phyloP scores from a whole-genome alignment of 2,329 filamentous ascomycete species.

The Fusarium brachygibbosum region DNA sequence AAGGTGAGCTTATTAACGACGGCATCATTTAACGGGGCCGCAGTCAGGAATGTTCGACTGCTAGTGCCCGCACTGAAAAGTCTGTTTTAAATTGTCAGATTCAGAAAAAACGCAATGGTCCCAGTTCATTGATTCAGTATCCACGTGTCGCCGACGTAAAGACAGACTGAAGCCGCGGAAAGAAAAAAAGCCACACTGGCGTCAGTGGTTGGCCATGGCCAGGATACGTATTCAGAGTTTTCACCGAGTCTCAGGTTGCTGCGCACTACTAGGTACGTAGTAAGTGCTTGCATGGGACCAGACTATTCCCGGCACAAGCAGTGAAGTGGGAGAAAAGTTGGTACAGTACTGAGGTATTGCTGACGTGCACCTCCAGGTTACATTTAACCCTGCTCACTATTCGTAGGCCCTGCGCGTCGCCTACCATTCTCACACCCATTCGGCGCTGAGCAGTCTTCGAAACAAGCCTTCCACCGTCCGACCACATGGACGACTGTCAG shows the following conservation, averaged over 20 bases:
- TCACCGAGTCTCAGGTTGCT: constrained; percentile 32
- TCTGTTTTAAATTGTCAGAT: constrained; percentile 25
- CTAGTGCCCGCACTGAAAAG: constrained; percentile 38
- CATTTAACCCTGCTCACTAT: constrained; percentile 15
- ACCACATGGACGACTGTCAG: constrained; percentile 59
- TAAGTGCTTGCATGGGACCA: constrained; percentile 43
- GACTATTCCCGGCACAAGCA: constrained; percentile 20
- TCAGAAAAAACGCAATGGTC: constrained; percentile 24
- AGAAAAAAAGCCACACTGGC: constrained; percentile 33
- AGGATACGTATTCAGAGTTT: constrained; percentile 32
- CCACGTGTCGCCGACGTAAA: constrained; percentile 36
- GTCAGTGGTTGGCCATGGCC: constrained; percentile 25
- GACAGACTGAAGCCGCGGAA: constrained; percentile 6
- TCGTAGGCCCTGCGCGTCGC: constrained; percentile 14
- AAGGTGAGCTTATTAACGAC: constrained; percentile 25
- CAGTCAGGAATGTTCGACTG: constrained; percentile 24
- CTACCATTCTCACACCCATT: constrained; percentile 34
- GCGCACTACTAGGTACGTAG: constrained; percentile 4
- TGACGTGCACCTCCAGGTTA: constrained; percentile 27
- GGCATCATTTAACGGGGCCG: constrained; percentile 15
- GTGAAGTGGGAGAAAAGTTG: constrained; percentile 14
- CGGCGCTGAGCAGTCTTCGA: constrained; percentile 32
- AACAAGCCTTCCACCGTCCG: constrained; percentile 54
- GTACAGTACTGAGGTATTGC: constrained; percentile 6
- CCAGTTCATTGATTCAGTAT: constrained; percentile 32